Percentiles rank a stretch among this genome's conserved stretches.
Evolutionary conservation across 2,329 filamentous ascomycete species (phyloP).

Genomic region (Botrytis galanthina): DNA sequence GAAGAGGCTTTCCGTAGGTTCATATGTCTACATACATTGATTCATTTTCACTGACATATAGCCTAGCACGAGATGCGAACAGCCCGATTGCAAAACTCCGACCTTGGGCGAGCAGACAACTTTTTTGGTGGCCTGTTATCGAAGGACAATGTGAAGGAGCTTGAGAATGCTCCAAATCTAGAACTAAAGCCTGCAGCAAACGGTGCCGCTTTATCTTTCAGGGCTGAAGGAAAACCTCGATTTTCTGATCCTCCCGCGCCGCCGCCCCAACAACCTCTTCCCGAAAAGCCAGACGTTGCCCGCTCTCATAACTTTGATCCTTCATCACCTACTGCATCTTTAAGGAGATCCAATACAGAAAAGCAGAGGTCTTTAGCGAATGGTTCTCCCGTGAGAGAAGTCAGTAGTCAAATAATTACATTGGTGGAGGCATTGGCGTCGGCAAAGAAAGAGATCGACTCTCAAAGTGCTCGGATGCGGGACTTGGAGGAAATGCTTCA

Average conservation of each 20-base stretch:
- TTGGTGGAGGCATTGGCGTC: conserved; percentile 81
- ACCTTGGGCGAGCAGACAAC: conserved; percentile 76
- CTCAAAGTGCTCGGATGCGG: conserved; percentile 74
- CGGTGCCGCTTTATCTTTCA: conserved; percentile 48
- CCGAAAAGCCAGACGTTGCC: conserved; percentile 80
- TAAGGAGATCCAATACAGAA: conserved; percentile 76
- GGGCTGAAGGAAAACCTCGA: conserved; percentile 73
- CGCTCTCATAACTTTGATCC: conserved; percentile 44
- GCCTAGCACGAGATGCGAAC: conserved; percentile 81
- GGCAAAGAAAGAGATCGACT: conserved; percentile 83
- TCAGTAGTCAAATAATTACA: conserved; percentile 72
- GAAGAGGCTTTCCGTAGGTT: conserved; percentile 55
- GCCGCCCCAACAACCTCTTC: conserved; percentile 87
- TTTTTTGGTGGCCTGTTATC: conserved; percentile 76
- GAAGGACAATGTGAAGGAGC: conserved; percentile 63
- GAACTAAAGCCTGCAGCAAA: conserved; percentile 52
- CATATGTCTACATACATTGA: conserved; percentile 4
- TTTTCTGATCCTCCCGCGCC: conserved; percentile 94
- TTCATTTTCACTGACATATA: conserved; percentile 29
- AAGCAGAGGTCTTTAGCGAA: conserved; percentile 59
- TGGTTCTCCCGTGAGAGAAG: conserved; percentile 50
- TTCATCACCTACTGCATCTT: conserved; percentile 50
- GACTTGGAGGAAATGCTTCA: conserved; percentile 76
- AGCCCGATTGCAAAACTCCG: conserved; percentile 82
- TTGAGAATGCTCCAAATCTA: conserved; percentile 50